Percentiles rank a stretch among this genome's conserved stretches.
These are phyloP conservation scores for Trypanosoma caninum DNA, from an alignment of 208 protist genomes.

Conservation along the genomic window DNA sequence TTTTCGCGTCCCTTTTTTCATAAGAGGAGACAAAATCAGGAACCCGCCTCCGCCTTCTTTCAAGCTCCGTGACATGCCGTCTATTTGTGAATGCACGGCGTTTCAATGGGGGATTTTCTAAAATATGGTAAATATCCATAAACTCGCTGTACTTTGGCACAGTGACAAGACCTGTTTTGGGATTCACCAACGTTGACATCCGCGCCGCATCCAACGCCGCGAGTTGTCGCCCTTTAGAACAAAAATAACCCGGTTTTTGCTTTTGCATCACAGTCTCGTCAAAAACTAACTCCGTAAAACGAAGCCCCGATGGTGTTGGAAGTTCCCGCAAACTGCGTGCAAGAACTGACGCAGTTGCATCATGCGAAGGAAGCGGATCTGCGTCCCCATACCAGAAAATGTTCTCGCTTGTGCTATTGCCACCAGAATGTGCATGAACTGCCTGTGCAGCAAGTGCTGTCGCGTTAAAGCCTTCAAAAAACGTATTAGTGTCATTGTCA, in stretches of 20 bases:
- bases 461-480: too few relatives aligned
- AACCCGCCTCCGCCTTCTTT: conserved; percentile 5
- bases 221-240: conserved; percentile 34
- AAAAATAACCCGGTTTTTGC: conserved; percentile 58
- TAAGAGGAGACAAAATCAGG: background rate
- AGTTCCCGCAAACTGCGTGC: background rate
- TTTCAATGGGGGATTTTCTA: background rate
- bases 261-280: conserved; percentile 58
- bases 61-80: background rate
- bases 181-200: conserved; percentile 18
- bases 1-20: background rate
- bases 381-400: conserved; percentile 22
- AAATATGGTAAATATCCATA: conserved; percentile 83
- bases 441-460: too few relatives aligned
- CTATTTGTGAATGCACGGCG: background rate
- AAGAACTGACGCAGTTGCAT: background rate
- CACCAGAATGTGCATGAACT: too few relatives aligned
- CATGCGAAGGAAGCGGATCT: background rate
- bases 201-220: conserved; percentile 10
- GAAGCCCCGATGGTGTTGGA: conserved; percentile 11
- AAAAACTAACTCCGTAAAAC: conserved; percentile 49
- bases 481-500: background rate
- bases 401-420: background rate
- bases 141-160: conserved; percentile 81
- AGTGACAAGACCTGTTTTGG: conserved; percentile 57